A percentile compares a stretch with the other conserved stretches of the same genome.
Conservation (phyloP, 2,329 filamentous ascomycete genomes). For the Akanthomyces dipterigenus region DNA sequence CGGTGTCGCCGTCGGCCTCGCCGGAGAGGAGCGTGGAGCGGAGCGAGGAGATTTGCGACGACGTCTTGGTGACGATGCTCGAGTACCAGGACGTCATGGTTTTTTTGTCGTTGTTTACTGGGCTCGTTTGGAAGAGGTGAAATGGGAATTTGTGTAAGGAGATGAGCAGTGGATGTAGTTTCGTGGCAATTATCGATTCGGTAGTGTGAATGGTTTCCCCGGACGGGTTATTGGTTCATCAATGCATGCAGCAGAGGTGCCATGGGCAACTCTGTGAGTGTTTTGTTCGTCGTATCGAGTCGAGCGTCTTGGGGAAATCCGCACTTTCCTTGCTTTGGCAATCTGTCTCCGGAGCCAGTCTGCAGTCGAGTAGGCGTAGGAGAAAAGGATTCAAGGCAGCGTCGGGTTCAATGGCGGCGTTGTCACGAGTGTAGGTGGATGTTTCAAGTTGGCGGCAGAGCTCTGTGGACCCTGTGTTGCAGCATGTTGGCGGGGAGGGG, state of each 20-base stretch:
- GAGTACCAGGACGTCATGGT: conserved; percentile 77
- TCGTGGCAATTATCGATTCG: neutral
- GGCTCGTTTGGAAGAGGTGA: neutral
- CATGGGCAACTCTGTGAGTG: neutral
- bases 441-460: conserved; percentile 9
- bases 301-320: neutral
- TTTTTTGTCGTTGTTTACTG: conserved; percentile 3
- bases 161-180: neutral
- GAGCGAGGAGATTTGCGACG: conserved; percentile 58
- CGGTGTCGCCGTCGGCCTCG: conserved; percentile 63
- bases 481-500: neutral
- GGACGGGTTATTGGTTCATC: neutral
- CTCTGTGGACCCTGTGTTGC: neutral
- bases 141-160: no score
- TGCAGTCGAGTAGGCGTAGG: neutral
- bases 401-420: neutral
- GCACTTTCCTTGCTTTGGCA: no score
- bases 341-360: neutral
- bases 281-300: neutral
- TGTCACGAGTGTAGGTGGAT: conserved; percentile 4
- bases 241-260: neutral
- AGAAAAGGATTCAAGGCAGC: neutral
- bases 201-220: neutral
- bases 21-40: conserved; percentile 62
- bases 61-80: conserved; percentile 59